phyloP scores from a whole-genome alignment of 768 basidiomycete species.

The Coprinopsis sp. region DNA sequence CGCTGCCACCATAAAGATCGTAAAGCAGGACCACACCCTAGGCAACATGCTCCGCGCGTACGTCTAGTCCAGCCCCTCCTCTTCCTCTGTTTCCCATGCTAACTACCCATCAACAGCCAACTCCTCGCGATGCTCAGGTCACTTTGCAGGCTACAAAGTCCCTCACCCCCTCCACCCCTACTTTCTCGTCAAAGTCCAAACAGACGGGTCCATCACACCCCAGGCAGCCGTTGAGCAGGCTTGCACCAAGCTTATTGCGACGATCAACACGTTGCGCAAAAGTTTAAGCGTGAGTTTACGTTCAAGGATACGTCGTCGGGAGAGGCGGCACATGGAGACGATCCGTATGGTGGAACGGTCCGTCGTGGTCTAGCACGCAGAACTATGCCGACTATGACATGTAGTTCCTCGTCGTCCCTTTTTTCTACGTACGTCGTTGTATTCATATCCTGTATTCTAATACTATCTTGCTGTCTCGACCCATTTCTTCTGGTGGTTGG shows the following conservation, averaged over 20 bases:
- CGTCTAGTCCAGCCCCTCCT: constrained; percentile 8
- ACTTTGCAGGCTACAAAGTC: constrained; percentile 97
- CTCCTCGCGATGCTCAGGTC: constrained; percentile 78
- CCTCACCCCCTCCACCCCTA: constrained; percentile 94
- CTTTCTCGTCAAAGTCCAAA: constrained; percentile 94
- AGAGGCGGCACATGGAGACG: constrained; percentile 29
- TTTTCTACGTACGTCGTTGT: background rate
- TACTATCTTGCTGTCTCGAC: too few species aligned
- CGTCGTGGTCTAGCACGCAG: background rate
- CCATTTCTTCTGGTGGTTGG: constrained; percentile 22
- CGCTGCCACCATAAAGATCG: constrained; percentile 89
- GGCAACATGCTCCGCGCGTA: constrained; percentile 96
- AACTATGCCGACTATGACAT: constrained; percentile 1
- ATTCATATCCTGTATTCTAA: background rate
- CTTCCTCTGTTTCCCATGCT: constrained; percentile 1
- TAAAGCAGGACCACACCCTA: constrained; percentile 96
- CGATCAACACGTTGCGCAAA: constrained; percentile 61
- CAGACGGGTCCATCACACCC: constrained; percentile 82
- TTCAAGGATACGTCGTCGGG: constrained; percentile 54
- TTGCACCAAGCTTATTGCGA: constrained; percentile 74
- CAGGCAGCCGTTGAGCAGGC: constrained; percentile 80
- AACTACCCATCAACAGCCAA: constrained; percentile 54
- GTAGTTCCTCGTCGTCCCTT: background rate
- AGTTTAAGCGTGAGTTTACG: constrained; percentile 80
- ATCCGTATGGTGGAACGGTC: constrained; percentile 42